These are phyloP conservation scores for Backusella mclennaniae DNA, from an alignment of 192 early-diverging fungal genomes.

Conservation along the genomic window DNA sequence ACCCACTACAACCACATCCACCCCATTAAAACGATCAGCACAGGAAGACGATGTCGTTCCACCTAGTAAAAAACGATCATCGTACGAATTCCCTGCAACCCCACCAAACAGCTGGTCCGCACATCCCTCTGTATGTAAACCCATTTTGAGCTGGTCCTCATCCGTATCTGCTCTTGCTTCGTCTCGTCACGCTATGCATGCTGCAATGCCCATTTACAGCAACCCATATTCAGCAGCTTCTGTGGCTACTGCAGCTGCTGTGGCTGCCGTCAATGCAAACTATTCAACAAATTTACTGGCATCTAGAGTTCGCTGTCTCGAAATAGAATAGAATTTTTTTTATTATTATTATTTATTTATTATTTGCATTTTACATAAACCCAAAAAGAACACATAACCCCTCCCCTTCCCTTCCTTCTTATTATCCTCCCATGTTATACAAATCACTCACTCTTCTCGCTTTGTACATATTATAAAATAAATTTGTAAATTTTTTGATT, in stretches of 20 bases:
- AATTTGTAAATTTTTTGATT: conserved; percentile 2
- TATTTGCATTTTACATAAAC: background rate
- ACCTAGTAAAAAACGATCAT: background rate
- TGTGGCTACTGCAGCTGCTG: conserved; percentile 16
- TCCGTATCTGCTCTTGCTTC: conserved; percentile 18
- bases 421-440: background rate
- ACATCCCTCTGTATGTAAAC: conserved; percentile 9
- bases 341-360: background rate
- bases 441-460: background rate
- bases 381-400: background rate
- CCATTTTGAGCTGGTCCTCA: conserved; percentile 32
- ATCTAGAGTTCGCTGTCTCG: conserved; percentile 16
- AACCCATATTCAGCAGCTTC: conserved; percentile 3
- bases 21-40: conserved; percentile 13
- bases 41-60: background rate
- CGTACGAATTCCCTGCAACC: conserved; percentile 3
- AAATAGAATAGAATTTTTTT: conserved; percentile 19
- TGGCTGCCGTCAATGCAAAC: conserved; percentile 7
- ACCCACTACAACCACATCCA: conserved; percentile 6
- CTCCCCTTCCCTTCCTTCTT: background rate
- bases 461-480: conserved; percentile 5
- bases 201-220: background rate
- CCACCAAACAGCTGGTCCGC: background rate
- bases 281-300: conserved; percentile 16
- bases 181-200: conserved; percentile 3